These are phyloP conservation scores for Aspergillus sp. DNA, from an alignment of 2,329 filamentous ascomycete species.

Conservation along the genomic window DNA sequence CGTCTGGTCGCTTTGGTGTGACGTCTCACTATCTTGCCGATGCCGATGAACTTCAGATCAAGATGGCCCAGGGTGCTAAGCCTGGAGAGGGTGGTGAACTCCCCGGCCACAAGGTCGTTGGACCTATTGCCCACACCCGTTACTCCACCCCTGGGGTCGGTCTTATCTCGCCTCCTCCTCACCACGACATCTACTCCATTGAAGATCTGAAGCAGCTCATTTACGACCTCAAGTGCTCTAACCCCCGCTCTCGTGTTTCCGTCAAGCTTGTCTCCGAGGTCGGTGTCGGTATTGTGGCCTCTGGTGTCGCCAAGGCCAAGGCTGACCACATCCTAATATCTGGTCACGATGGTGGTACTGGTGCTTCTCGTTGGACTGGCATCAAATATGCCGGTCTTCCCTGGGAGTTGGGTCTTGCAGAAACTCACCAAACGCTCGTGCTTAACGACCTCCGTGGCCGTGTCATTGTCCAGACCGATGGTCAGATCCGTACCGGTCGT, in stretches of 20 bases:
- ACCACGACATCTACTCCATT: conserved; percentile 98
- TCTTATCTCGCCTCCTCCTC: conserved; percentile 90
- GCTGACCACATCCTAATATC: conserved; percentile 96
- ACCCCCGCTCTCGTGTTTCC: conserved; percentile 85
- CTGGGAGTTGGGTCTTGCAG: conserved; percentile 94
- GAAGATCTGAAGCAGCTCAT: conserved; percentile 97
- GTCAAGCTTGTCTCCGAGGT: conserved; percentile 98
- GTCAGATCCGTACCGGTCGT: conserved; percentile 86
- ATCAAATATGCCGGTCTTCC: conserved; percentile 98
- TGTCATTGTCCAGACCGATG: conserved; percentile 94
- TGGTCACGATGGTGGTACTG: conserved; percentile 94
- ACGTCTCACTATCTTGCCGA: conserved; percentile 93
- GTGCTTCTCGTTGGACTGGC: conserved; percentile 95
- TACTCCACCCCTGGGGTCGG: conserved; percentile 96
- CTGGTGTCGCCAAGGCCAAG: conserved; percentile 96
- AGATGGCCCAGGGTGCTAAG: conserved; percentile 99
- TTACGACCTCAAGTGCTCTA: conserved; percentile 95
- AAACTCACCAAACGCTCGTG: conserved; percentile 95
- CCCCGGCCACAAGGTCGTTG: conserved; percentile 93
- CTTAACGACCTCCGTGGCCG: conserved; percentile 93
- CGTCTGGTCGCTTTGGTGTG: conserved; percentile 92
- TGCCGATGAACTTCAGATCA: conserved; percentile 95
- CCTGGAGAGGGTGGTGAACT: conserved; percentile 96
- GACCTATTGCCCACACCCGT: conserved; percentile 87
- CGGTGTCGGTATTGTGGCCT: conserved; percentile 94